Conservation (phyloP, 148 eudicot genomes). For the Rhododendron kiyosumense region DNA sequence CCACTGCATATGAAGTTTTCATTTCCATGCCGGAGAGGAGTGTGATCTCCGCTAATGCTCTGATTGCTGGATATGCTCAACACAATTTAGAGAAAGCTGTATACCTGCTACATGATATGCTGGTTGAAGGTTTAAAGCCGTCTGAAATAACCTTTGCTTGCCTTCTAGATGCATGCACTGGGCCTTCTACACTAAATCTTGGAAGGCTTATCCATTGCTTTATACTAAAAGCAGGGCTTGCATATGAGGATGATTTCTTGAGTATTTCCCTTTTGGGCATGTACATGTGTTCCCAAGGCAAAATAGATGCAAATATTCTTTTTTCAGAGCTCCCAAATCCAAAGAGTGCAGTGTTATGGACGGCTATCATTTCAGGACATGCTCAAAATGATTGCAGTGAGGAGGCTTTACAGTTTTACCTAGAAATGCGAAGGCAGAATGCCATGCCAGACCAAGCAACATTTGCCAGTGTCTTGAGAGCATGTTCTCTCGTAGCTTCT, state of each 20-base stretch:
- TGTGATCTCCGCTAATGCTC: conserved; percentile 69
- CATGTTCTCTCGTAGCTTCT: conserved; percentile 65
- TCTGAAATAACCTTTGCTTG: conserved; percentile 78
- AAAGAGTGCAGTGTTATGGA: conserved; percentile 72
- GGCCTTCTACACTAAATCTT: conserved; percentile 27
- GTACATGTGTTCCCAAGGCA: conserved; percentile 49
- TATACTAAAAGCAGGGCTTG: conserved; percentile 48
- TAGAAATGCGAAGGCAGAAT: conserved; percentile 56
- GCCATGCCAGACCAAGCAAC: conserved; percentile 89
- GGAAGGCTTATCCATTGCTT: conserved; percentile 76
- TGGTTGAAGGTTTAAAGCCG: conserved; percentile 50
- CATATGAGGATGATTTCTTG: conserved; percentile 53
- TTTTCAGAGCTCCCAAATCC: conserved; percentile 62
- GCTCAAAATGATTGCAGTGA: conserved; percentile 49
- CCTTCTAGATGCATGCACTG: conserved; percentile 65
- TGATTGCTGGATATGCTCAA: conserved; percentile 67
- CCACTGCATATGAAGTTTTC: conserved; percentile 53
- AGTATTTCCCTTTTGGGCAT: conserved; percentile 68
- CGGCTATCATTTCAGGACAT: conserved; percentile 80
- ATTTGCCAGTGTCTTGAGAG: conserved; percentile 71
- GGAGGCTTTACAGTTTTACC: conserved; percentile 60
- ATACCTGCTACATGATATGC: conserved; percentile 46
- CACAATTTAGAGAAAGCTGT: conserved; percentile 45
- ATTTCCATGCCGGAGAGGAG: conserved; percentile 50
- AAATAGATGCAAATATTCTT: conserved; percentile 45